These are phyloP conservation scores for Ciborinia camelliae DNA, from an alignment of 2,329 filamentous ascomycete genomes.

Conservation along the genomic window DNA sequence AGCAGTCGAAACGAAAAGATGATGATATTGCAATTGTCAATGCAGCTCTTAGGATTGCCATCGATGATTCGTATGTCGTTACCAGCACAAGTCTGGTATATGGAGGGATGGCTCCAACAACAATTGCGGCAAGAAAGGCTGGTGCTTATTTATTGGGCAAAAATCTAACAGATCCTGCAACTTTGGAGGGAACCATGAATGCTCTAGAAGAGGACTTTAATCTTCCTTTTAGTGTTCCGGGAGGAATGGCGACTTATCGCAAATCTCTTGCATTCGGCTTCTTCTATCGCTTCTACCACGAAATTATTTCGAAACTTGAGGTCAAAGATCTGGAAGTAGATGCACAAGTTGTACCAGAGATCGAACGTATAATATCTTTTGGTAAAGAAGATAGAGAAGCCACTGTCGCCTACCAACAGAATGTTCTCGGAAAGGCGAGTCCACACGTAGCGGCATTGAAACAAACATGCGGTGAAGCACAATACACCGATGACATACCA, in stretches of 20 bases:
- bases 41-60: conserved; percentile 70
- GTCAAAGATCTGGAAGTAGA: conserved; percentile 56
- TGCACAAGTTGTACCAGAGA: conserved; percentile 73
- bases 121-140: conserved; percentile 78
- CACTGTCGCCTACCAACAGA: conserved; percentile 74
- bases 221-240: conserved; percentile 83
- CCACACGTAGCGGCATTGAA: conserved; percentile 89
- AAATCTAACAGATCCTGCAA: conserved; percentile 74
- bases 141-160: conserved; percentile 73
- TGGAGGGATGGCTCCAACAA: conserved; percentile 91
- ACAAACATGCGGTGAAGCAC: conserved; percentile 88
- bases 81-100: conserved; percentile 78
- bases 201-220: conserved; percentile 88
- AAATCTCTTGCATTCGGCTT: conserved; percentile 88
- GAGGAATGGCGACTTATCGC: conserved; percentile 95
- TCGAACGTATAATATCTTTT: conserved; percentile 77
- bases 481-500: conserved; percentile 95
- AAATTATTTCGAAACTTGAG: conserved; percentile 64
- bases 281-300: conserved; percentile 97
- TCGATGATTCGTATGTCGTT: conserved; percentile 68
- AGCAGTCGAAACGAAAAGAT: conserved; percentile 95
- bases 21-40: conserved; percentile 99
- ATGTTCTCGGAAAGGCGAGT: conserved; percentile 78
- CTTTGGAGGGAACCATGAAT: conserved; percentile 85
- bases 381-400: conserved; percentile 76